Evolutionary conservation across 495 filamentous ascomycete genomes (phyloP), one percentile per base, ranked within the genome.

Genomic region (Thozetella sp.): DNA sequence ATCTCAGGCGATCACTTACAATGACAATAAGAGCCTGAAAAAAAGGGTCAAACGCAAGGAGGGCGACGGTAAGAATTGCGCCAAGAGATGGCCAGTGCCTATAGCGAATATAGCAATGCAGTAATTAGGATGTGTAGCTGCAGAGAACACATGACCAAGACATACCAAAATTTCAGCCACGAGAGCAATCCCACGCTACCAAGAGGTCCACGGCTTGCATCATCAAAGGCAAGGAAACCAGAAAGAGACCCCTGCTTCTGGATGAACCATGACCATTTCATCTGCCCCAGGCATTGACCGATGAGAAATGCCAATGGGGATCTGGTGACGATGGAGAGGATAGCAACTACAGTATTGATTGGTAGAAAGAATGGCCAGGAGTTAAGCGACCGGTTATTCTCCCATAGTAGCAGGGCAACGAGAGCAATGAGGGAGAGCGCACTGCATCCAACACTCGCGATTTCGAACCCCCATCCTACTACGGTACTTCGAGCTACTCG

Each of bases 271-370:
- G 43, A 25, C 55, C 55, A 57, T 43, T 57, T 57, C 15, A 10
- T 43, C 55, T 57, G 55, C 2, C 55, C 24, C 6, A 57, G 15
- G n/a, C 55, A 57, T 20, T 23, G 26, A 10, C 55, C 43, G 2
- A 57, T 23, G 9, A 43, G 40, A 22, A 27, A 51, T 22, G 55
- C 55, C 13, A 57, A 22, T 4, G 55, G 55, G 9, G 25, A 20
- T n/a, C 20, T 25, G 2, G 30, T 19, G 10, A 51, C 3, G 6
- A 51, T 4, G n/a, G 25, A 22, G 12, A 57, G 40, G n/a, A 34
- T 51, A 1, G 55, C 50, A 26, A 57, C 19, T 20, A 57, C 55
- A 2, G 55, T 67, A 69, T 72, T 53, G 61, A 63, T 45, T n/a
- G 27, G 20, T 19, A 53, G n/a, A n/a, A n/a, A n/a, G n/a, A n/a